These are phyloP conservation scores for Capillidium rhysosporum DNA, from an alignment of 371 early-diverging fungal species.

Conservation along the genomic window DNA sequence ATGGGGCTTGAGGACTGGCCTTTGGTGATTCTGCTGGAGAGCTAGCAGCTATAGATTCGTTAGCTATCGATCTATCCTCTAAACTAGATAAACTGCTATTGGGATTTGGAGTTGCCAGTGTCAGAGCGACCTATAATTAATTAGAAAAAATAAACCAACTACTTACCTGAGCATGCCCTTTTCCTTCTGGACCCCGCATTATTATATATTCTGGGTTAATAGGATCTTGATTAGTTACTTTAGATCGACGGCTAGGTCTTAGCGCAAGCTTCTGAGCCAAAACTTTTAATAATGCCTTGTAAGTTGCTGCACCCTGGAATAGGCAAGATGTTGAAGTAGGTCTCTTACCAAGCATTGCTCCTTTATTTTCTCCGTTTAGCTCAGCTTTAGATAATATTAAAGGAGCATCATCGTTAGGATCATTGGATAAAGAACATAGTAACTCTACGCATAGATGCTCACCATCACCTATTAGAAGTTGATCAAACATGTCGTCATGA, in stretches of 20 bases:
- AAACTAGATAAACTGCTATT: constrained; percentile 12
- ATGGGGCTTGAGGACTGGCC: neutral
- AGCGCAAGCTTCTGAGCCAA: constrained; percentile 43
- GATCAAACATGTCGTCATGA: constrained; percentile 56
- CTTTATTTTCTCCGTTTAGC: constrained; percentile 1
- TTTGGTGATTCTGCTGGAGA: neutral
- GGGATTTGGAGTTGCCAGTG: constrained; percentile 7
- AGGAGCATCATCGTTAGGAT: constrained; percentile 7
- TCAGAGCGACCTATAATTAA: constrained; percentile 9
- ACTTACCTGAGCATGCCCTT: constrained; percentile 58
- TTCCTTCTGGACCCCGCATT: constrained; percentile 74
- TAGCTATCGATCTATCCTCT: neutral
- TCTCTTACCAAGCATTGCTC: neutral
- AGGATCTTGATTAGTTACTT: constrained; percentile 14
- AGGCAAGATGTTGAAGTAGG: constrained; percentile 30
- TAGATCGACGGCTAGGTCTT: constrained; percentile 17
- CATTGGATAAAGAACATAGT: constrained; percentile 22
- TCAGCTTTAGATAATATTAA: constrained; percentile 6
- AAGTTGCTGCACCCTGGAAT: constrained; percentile 68
- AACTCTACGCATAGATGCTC: constrained; percentile 70
- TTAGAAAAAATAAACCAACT: constrained; percentile 7
- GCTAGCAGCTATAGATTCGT: constrained; percentile 5
- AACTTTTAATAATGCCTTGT: constrained; percentile 36
- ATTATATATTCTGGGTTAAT: constrained; percentile 52
- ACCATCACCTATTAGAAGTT: constrained; percentile 42